A percentile compares a stretch with the other conserved stretches of the same genome.
phyloP scores from a whole-genome alignment of 148 eudicot species.

The Talinum fruticosum region DNA sequence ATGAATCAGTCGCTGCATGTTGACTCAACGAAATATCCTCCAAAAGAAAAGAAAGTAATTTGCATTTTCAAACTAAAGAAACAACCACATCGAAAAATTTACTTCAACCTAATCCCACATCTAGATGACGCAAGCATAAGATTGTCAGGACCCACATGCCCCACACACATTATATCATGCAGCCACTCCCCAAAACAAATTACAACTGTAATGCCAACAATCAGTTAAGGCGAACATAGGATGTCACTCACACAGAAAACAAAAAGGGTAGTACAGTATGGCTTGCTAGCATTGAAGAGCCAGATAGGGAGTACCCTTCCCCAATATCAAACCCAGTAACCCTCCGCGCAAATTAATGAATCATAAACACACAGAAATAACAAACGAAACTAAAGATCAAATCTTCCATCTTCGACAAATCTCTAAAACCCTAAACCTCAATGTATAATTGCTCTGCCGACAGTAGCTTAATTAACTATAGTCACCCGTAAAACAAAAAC shows the following conservation, averaged over 20 bases:
- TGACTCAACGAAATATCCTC: not conserved
- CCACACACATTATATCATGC: not conserved
- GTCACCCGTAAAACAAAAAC: constrained; percentile 4
- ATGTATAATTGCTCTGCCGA: not conserved
- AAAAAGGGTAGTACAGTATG: not conserved
- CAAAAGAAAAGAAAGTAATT: too few species aligned
- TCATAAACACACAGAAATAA: too few species aligned
- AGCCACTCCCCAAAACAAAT: not conserved
- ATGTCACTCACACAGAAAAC: not conserved
- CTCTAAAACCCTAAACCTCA: constrained; percentile 15
- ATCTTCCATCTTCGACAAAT: not conserved
- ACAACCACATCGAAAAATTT: too few species aligned
- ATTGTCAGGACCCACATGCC: not conserved
- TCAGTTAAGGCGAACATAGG: not conserved
- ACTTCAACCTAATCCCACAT: not conserved
- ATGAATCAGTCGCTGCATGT: too few species aligned
- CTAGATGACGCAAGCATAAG: not conserved
- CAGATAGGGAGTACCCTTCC: not conserved
- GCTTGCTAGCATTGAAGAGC: not conserved
- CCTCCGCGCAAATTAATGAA: not conserved
- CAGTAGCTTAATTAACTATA: not conserved
- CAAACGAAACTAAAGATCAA: not conserved
- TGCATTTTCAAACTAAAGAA: not conserved
- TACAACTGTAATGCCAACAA: not conserved
- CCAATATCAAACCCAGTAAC: not conserved